Evolutionary conservation across 75 land plant genomes (phyloP).

Genomic region (Selaginella moellendorffii): DNA sequence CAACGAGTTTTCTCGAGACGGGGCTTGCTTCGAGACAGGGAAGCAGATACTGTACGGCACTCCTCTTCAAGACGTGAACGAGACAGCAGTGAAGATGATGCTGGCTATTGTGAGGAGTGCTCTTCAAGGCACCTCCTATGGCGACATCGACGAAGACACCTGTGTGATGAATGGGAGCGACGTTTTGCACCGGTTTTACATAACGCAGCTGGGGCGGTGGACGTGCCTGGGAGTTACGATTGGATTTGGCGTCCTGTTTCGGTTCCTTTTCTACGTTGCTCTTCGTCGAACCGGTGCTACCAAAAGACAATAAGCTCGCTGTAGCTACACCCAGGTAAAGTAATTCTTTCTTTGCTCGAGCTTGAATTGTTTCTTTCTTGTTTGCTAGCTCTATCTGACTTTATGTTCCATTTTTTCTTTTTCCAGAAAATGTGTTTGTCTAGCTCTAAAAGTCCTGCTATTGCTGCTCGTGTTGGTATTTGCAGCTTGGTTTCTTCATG

Average conservation of each 20-base stretch:
- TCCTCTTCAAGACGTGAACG: conserved; percentile 35
- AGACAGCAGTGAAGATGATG: conserved; percentile 16
- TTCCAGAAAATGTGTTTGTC: too few species aligned
- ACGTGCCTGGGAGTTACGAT: conserved; percentile 33
- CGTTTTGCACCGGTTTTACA: conserved; percentile 20
- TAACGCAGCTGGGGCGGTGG: conserved; percentile 44
- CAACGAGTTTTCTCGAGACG: conserved; percentile 38
- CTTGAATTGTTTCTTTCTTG: too few species aligned
- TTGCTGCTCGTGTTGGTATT: too few species aligned
- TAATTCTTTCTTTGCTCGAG: too few species aligned
- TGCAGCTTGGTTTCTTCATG: too few species aligned
- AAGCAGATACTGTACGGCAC: conserved; percentile 32
- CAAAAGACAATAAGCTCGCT: conserved; percentile 24
- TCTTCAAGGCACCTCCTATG: conserved; percentile 5
- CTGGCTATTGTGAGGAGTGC: conserved; percentile 7
- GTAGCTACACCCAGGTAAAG: too few species aligned
- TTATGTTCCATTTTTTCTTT: too few species aligned
- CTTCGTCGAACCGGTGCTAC: conserved; percentile 38
- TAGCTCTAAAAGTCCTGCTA: too few species aligned
- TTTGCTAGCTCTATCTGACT: too few species aligned
- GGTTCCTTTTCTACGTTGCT: conserved; percentile 38
- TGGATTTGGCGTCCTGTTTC: conserved; percentile 43
- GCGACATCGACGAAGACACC: conserved; percentile 18
- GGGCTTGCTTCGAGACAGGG: conserved; percentile 32
- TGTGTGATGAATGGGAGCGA: conserved; percentile 44